Evolutionary conservation across 805 yeast genomes (phyloP), one percentile per base, ranked within the genome.

Genomic region (Saturnispora besseyi): DNA sequence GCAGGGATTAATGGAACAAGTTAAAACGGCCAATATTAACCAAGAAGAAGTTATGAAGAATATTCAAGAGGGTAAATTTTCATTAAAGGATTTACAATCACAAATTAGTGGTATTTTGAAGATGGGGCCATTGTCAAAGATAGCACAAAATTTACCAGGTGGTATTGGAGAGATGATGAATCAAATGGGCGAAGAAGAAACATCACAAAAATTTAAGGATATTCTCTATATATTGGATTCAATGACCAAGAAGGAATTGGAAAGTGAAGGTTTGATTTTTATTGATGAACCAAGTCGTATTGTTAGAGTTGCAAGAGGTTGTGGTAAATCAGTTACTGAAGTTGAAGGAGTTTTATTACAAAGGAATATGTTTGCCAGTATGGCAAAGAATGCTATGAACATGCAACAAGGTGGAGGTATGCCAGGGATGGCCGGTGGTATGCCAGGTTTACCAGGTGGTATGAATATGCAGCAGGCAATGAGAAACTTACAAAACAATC

Each of bases 61-160:
- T 68, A 78, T 91, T 64, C 89, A 87, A 67, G 93, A 93, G 63
- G 99, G 99, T 51, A 89, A 87, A 59, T 91, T 91, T 68, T 89
- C 98, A 1, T 72, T 91, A 49, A 75, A 87, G 54, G 98, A 93
- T 67, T 79, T 91, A 69, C 90, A 93, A 60, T 85, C 91, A 49
- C 98, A 93, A 67, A 85, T 91, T 95, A 84, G 85, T 65, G 91
- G 90, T 57, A 85, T 93, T 59, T 74, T 91, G 78, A 93, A 93
- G 66, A 87, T 93, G 95, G 99, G 99, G 2, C 97, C 98, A 3
- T 70, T 91, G 48, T 82, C 95, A 24, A 90, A 93, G 64, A 87
- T 91, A 55, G 96, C 97, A 3, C 79, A 84, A 48, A 91, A 91
- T 97, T 81, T 91, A 52, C 99, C 99, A 0, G 93, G 84, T 26